Evolutionary conservation across 495 filamentous ascomycete genomes (phyloP).

Genomic region (Podospora bellae-mahoneyi): DNA sequence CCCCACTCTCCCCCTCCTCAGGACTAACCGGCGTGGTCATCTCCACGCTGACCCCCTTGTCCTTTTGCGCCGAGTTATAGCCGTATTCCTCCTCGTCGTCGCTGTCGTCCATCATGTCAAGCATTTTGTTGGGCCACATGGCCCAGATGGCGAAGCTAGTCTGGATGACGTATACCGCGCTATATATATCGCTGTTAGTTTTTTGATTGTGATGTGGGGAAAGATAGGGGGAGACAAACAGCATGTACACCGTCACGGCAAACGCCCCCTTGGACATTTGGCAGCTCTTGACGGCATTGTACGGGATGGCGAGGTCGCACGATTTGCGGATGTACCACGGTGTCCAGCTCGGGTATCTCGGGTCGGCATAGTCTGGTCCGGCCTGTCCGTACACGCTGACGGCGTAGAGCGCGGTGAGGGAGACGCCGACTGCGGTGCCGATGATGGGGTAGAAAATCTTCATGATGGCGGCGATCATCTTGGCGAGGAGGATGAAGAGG

Average conservation of each 20-base stretch:
- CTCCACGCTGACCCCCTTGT: constrained; percentile 37
- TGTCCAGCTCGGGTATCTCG: constrained; percentile 60
- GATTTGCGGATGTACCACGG: constrained; percentile 82
- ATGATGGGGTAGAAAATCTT: constrained; percentile 69
- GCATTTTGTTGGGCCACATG: constrained; percentile 54
- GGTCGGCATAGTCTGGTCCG: constrained; percentile 75
- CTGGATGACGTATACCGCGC: constrained; percentile 56
- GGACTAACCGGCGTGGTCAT: constrained; percentile 35
- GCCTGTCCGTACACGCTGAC: constrained; percentile 69
- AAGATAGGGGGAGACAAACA: constrained; percentile 51
- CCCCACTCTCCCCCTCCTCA: not conserved
- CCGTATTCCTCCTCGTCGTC: constrained; percentile 37
- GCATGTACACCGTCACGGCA: constrained; percentile 63
- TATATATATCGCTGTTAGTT: constrained; percentile 22
- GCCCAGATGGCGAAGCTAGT: constrained; percentile 56
- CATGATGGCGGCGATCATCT: constrained; percentile 65
- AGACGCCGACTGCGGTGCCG: constrained; percentile 55
- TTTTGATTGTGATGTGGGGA: not conserved
- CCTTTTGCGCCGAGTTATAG: constrained; percentile 4
- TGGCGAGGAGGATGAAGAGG: constrained; percentile 63
- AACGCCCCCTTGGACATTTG: constrained; percentile 72
- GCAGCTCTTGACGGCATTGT: constrained; percentile 63
- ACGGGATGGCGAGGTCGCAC: constrained; percentile 61
- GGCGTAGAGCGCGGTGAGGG: constrained; percentile 61
- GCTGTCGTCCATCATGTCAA: constrained; percentile 39